Conservation (phyloP, 495 filamentous ascomycete species). For the Parathielavia appendiculata region DNA sequence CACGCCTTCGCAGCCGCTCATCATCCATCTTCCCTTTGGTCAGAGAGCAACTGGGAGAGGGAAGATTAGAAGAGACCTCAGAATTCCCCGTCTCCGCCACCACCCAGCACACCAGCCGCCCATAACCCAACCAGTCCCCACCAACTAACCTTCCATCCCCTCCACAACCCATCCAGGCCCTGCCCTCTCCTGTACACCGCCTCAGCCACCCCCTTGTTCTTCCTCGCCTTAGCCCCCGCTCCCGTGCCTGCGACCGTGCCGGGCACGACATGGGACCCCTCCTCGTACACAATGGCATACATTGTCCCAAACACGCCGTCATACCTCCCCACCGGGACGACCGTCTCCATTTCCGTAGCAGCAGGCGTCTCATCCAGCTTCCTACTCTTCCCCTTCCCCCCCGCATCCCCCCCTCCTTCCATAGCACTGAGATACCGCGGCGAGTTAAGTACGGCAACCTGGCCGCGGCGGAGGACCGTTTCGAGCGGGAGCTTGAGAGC, state of each 20-base stretch:
- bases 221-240: slow-evolving; percentile 26
- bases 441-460: slow-evolving; percentile 58
- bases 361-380: slow-evolving; percentile 18
- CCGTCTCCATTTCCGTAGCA: slow-evolving; percentile 51
- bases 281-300: slow-evolving; percentile 79
- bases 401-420: slow-evolving; percentile 18
- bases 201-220: slow-evolving; percentile 34
- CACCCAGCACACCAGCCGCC: slow-evolving; percentile 45
- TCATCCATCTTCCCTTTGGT: neutral
- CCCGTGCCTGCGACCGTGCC: neutral
- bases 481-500: slow-evolving; percentile 84
- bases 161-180: slow-evolving; percentile 77
- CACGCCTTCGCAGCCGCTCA: neutral
- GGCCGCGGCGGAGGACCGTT: slow-evolving; percentile 82
- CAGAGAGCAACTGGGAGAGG: neutral
- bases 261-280: slow-evolving; percentile 52
- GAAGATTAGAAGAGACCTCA: slow-evolving; percentile 15
- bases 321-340: slow-evolving; percentile 71
- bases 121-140: slow-evolving; percentile 91
- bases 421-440: slow-evolving; percentile 41
- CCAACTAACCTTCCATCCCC: slow-evolving; percentile 92
- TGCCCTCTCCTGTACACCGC: slow-evolving; percentile 62
- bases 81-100: slow-evolving; percentile 47
- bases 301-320: slow-evolving; percentile 79
- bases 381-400: slow-evolving; percentile 20